Evolutionary conservation across 2,329 filamentous ascomycete species (phyloP), one percentile per base, ranked within the genome.

Genomic region (Fusarium sp.): DNA sequence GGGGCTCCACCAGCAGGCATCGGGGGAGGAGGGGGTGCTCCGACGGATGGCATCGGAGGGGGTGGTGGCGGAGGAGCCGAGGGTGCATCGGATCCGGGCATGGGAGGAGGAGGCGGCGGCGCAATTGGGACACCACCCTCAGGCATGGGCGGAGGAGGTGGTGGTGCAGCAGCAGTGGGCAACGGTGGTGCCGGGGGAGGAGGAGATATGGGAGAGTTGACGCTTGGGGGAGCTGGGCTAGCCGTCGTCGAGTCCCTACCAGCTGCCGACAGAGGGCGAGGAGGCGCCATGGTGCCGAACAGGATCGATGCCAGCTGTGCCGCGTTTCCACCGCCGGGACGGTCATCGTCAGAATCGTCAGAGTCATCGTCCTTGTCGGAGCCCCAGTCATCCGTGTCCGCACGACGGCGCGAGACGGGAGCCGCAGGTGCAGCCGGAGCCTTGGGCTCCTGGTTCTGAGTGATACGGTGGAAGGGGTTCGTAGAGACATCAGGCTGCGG

Each of bases 201-300:
- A 67, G 80, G 83, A 42, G 81, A 84, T 56, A 79, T 85, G 66
- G 80, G 84, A 66, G 82, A 83, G 69, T 83, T 85, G 78, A 78
- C 85, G 57, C 75, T 84, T 11, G 81, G 81, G 9, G 82, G 81
- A n/a, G 79, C 80, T 36, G 83, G 82, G 66, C 82, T 84, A 9
- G 79, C 73, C 18, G 85, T 81, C 20, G 85, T 80, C 10, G 86
- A 86, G 77, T 94, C 93, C 74, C 93, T 91, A 64, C 94, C 95
- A 82, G 94, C 91, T 8, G 95, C 93, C 22, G 94, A 97, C 52
- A 98, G 85, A 33, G 96, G 95, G 61, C 96, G 91, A 16, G 97
- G 96, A 42, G 97, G 96, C 11, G 91, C 96, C 95, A 99, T 98
- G 61, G 95, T 98, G 68, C 97, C 96, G 81, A 99, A 99, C 22